phyloP scores from a whole-genome alignment of 2,329 filamentous ascomycete species.

The Myriangium duriaei region DNA sequence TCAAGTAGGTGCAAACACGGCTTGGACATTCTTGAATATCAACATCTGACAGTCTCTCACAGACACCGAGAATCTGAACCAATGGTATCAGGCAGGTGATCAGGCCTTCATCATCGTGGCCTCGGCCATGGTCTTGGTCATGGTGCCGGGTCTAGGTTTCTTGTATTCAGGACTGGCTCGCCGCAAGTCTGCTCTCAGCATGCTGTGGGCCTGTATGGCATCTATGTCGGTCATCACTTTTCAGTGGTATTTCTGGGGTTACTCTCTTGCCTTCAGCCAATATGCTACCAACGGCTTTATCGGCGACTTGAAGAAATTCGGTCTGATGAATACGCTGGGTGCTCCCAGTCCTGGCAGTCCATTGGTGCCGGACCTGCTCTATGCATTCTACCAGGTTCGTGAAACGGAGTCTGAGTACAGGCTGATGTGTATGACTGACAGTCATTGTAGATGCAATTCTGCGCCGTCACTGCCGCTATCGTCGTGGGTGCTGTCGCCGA shows the following conservation, averaged over 20 bases:
- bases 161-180: constrained; percentile 96
- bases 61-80: constrained; percentile 83
- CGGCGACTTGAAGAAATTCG: constrained; percentile 80
- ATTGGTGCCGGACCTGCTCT: constrained; percentile 77
- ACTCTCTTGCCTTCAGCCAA: constrained; percentile 81
- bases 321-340: constrained; percentile 71
- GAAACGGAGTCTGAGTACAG: neutral
- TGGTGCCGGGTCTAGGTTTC: constrained; percentile 94
- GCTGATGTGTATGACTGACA: neutral
- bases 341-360: constrained; percentile 79
- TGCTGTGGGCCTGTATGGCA: constrained; percentile 97
- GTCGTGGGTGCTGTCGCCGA: constrained; percentile 87
- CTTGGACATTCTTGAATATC: neutral
- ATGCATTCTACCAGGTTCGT: constrained; percentile 80
- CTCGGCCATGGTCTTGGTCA: constrained; percentile 86
- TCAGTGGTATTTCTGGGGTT: constrained; percentile 99
- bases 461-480: constrained; percentile 81
- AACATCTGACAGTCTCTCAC: constrained; percentile 11
- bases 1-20: constrained; percentile 48
- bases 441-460: constrained; percentile 76
- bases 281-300: constrained; percentile 80
- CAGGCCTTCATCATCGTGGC: constrained; percentile 85
- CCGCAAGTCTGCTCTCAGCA: constrained; percentile 88
- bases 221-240: constrained; percentile 84
- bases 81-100: constrained; percentile 88